Percentiles rank a stretch among this genome's conserved stretches.
Conservation (phyloP, 257 asterid genomes). For the Capsicum rhomboideum region DNA sequence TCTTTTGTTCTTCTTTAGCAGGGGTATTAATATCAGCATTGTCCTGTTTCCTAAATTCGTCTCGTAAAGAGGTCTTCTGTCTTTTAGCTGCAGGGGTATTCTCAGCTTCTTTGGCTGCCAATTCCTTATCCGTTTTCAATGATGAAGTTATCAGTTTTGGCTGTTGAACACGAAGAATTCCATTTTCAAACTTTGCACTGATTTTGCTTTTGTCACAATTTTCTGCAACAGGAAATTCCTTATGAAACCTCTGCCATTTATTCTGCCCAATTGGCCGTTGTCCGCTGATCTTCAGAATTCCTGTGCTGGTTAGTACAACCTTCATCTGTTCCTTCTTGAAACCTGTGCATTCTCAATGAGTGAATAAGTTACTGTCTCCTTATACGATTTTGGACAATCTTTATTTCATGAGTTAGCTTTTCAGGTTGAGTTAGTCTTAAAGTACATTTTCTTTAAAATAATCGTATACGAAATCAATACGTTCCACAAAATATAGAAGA, state of each 20-base stretch:
- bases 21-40: neutral
- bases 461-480: neutral
- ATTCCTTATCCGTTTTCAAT: conserved; percentile 7
- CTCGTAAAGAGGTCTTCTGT: conserved; percentile 5
- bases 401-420: neutral
- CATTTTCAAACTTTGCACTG: conserved; percentile 33
- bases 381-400: neutral
- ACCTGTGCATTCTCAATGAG: conserved; percentile 14
- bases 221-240: conserved; percentile 30
- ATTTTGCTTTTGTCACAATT: conserved; percentile 29
- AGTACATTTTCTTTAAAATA: neutral
- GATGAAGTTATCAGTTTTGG: conserved; percentile 38
- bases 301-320: conserved; percentile 42
- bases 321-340: conserved; percentile 55
- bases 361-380: neutral
- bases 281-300: conserved; percentile 48
- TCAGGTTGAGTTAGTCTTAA: neutral
- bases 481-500: neutral
- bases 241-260: conserved; percentile 28
- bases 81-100: conserved; percentile 6
- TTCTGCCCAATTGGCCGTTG: conserved; percentile 27
- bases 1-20: conserved; percentile 7
- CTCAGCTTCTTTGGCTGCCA: conserved; percentile 10
- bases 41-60: conserved; percentile 4
- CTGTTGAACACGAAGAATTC: conserved; percentile 34